Conservation (phyloP, 2,329 filamentous ascomycete genomes). For the Colletotrichum sp. region DNA sequence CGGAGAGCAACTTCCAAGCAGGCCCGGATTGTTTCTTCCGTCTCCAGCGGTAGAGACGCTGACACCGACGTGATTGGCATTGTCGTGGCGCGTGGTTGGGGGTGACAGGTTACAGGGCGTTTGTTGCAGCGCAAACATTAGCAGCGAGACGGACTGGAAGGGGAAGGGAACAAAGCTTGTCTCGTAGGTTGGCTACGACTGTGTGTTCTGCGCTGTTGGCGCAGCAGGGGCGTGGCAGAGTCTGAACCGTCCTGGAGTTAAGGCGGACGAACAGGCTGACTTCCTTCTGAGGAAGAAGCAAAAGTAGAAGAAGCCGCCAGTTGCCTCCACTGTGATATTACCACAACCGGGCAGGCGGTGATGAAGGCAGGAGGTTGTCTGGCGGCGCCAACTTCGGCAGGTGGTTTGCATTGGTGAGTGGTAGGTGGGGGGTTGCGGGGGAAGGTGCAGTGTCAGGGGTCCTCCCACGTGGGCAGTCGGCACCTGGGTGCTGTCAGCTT, state of each 20-base stretch:
- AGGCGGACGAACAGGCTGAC: neutral
- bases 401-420: neutral
- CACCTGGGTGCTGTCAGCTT: neutral
- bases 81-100: too few relatives aligned
- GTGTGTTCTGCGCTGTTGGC: too few relatives aligned
- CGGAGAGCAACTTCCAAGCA: neutral
- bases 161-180: too few relatives aligned
- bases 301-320: neutral
- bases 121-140: too few relatives aligned
- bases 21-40: neutral
- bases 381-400: too few relatives aligned
- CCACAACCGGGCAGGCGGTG: neutral
- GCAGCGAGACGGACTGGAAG: too few relatives aligned
- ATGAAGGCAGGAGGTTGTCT: neutral
- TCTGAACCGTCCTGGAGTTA: neutral
- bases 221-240: neutral
- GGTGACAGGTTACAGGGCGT: too few relatives aligned
- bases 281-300: neutral
- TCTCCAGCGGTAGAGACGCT: too few relatives aligned
- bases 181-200: too few relatives aligned
- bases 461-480: neutral
- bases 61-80: too few relatives aligned
- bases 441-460: neutral
- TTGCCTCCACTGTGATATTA: neutral
- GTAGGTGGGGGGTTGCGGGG: neutral